These are phyloP conservation scores for Sporothrix brasiliensis DNA, from an alignment of 2,329 filamentous ascomycete genomes.

Conservation along the genomic window DNA sequence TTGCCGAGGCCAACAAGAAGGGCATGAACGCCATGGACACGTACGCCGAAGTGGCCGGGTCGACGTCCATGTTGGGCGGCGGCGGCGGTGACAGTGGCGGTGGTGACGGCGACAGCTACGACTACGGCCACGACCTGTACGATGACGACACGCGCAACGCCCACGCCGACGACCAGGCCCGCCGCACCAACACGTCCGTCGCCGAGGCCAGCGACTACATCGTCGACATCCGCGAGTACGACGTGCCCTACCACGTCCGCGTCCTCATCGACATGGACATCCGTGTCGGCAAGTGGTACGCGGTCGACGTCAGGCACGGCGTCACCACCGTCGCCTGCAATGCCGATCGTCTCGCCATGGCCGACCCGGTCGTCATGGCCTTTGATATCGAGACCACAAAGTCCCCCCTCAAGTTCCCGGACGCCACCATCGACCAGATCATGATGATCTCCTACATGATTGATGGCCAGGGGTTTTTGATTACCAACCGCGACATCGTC, in stretches of 20 bases:
- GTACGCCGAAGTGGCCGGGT: constrained; percentile 91
- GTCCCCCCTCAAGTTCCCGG: constrained; percentile 92
- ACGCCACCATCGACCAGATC: constrained; percentile 90
- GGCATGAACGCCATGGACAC: constrained; percentile 97
- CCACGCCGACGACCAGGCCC: constrained; percentile 51
- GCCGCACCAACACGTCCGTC: constrained; percentile 47
- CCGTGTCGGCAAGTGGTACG: constrained; percentile 95
- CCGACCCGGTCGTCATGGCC: constrained; percentile 97
- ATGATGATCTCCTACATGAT: constrained; percentile 99
- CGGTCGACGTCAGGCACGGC: constrained; percentile 90
- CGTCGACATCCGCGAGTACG: constrained; percentile 98
- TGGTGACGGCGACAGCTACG: constrained; percentile 40
- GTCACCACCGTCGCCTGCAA: constrained; percentile 80
- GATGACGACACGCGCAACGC: constrained; percentile 79
- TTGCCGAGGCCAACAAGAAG: constrained; percentile 96
- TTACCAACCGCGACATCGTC: constrained; percentile 96
- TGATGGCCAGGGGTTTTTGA: constrained; percentile 94
- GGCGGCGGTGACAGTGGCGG: constrained; percentile 41
- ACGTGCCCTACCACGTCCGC: constrained; percentile 98
- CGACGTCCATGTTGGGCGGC: constrained; percentile 66
- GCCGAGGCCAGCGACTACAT: constrained; percentile 94
- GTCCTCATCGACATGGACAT: constrained; percentile 98
- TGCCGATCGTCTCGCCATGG: constrained; percentile 83
- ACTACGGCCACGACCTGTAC: constrained; percentile 81
- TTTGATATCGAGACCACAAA: constrained; percentile 99